Evolutionary conservation across 2,329 filamentous ascomycete species (phyloP).

Genomic region (Coniochaeta pulveracea): DNA sequence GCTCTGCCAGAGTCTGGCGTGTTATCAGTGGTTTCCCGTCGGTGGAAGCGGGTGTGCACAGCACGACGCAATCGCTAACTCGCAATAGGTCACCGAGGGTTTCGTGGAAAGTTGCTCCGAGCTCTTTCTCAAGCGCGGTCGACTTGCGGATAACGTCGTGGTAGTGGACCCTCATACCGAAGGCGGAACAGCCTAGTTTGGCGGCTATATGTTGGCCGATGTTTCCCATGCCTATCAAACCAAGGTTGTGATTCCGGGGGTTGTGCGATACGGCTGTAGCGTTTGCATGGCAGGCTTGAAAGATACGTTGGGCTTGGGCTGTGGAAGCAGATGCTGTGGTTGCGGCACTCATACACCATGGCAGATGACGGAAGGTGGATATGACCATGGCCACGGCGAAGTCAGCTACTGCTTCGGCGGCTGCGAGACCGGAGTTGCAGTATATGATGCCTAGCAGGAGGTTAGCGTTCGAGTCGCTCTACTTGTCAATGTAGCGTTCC

Average conservation of each 20-base stretch:
- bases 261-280: slow-evolving; percentile 52
- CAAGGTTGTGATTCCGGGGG: slow-evolving; percentile 47
- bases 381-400: slow-evolving; percentile 59
- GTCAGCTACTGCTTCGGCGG: slow-evolving; percentile 63
- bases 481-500: slow-evolving; percentile 6
- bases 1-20: slow-evolving; percentile 29
- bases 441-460: slow-evolving; percentile 46
- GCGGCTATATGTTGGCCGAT: slow-evolving; percentile 53
- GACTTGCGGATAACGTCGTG: slow-evolving; percentile 44
- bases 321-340: slow-evolving; percentile 16
- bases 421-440: slow-evolving; percentile 61
- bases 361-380: slow-evolving; percentile 55
- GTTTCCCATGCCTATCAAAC: slow-evolving; percentile 59
- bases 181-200: slow-evolving; percentile 38
- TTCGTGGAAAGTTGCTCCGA: slow-evolving; percentile 36
- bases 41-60: slow-evolving; percentile 43
- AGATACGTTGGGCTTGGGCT: slow-evolving; percentile 18
- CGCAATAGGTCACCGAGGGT: slow-evolving; percentile 39
- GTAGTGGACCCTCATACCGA: slow-evolving; percentile 58
- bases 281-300: slow-evolving; percentile 46
- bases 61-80: slow-evolving; percentile 45
- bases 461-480: not conserved
- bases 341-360: slow-evolving; percentile 51
- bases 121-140: slow-evolving; percentile 24
- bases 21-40: slow-evolving; percentile 39